Evolutionary conservation across 2,329 filamentous ascomycete genomes (phyloP).

Genomic region (Atkinsonella hypoxylon): DNA sequence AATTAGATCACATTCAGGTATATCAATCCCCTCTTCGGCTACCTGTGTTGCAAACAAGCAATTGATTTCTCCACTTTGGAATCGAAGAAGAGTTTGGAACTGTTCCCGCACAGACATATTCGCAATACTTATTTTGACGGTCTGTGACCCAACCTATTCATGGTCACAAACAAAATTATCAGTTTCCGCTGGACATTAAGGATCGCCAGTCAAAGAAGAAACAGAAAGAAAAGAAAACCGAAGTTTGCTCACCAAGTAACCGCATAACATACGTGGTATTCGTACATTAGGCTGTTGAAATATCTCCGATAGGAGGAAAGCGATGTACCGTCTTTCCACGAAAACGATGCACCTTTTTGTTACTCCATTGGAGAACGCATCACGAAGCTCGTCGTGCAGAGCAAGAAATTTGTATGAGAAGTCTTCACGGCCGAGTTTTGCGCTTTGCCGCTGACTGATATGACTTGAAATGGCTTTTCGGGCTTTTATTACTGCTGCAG

Average conservation of each 20-base stretch:
- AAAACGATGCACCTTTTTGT: slow-evolving; percentile 67
- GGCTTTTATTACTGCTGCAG: not conserved
- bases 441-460: not conserved
- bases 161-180: not conserved
- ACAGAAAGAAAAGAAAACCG: not conserved
- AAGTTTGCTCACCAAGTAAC: slow-evolving; percentile 42
- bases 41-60: slow-evolving; percentile 57
- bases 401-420: slow-evolving; percentile 63
- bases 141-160: slow-evolving; percentile 18
- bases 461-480: not conserved
- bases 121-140: slow-evolving; percentile 33
- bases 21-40: slow-evolving; percentile 55
- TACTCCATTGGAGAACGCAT: slow-evolving; percentile 50
- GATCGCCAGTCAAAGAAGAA: not conserved
- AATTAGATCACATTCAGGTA: slow-evolving; percentile 55
- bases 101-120: slow-evolving; percentile 63
- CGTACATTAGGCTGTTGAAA: slow-evolving; percentile 44
- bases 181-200: not conserved
- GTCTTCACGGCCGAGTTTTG: slow-evolving; percentile 14
- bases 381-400: slow-evolving; percentile 47
- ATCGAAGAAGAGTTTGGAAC: slow-evolving; percentile 56
- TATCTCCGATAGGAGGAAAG: slow-evolving; percentile 57
- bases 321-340: slow-evolving; percentile 67
- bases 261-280: slow-evolving; percentile 46
- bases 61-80: slow-evolving; percentile 46